Evolutionary conservation across 2,329 filamentous ascomycete genomes (phyloP).

Genomic region (Neonectria coccinea): DNA sequence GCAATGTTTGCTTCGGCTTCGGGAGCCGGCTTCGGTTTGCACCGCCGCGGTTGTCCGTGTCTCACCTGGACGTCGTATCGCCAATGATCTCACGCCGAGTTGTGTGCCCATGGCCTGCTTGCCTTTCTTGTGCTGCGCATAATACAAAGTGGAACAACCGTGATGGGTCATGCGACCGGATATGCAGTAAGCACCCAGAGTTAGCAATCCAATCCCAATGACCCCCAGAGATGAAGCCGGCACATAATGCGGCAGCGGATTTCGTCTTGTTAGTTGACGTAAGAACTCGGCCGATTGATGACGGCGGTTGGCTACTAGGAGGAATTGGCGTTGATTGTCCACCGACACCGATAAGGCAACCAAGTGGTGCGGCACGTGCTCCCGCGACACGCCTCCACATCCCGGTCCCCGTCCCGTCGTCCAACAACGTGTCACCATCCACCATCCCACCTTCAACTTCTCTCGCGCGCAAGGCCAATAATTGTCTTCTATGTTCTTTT

Average conservation of each 20-base stretch:
- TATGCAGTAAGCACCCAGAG: background rate
- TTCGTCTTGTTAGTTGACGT: background rate
- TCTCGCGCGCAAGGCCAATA: slow-evolving; percentile 10
- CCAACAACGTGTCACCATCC: slow-evolving; percentile 28
- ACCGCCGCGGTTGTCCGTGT: background rate
- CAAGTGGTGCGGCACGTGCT: slow-evolving; percentile 38
- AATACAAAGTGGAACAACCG: background rate
- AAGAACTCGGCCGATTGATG: background rate
- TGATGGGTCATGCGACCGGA: background rate
- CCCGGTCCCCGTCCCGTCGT: slow-evolving; percentile 6
- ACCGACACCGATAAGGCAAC: too few species aligned
- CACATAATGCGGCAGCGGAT: background rate
- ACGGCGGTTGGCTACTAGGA: background rate
- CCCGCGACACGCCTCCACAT: slow-evolving; percentile 32
- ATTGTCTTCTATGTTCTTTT: background rate
- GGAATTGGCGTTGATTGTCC: too few species aligned
- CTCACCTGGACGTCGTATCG: background rate
- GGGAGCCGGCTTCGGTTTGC: background rate
- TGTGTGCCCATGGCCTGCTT: background rate
- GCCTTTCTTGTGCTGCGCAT: background rate
- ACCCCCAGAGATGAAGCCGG: background rate
- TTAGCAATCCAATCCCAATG: background rate
- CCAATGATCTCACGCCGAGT: background rate
- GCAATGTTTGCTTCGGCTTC: slow-evolving; percentile 1
- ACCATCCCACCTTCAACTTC: slow-evolving; percentile 16